Evolutionary conservation across 2,329 filamentous ascomycete species (phyloP).

Genomic region (Aspergillus aculeatus): DNA sequence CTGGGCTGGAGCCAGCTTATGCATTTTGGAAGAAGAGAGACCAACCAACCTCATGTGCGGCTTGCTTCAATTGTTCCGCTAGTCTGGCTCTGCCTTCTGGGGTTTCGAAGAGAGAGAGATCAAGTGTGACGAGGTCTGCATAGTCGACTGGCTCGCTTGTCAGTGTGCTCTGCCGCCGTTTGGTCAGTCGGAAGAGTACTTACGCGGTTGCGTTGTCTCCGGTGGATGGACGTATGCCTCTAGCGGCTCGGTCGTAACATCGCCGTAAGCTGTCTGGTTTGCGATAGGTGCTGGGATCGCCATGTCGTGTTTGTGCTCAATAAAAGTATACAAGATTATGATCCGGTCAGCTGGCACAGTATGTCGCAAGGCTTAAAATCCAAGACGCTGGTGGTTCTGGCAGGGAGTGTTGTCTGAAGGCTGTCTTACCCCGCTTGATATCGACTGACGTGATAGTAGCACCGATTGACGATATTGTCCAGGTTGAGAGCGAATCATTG

Average conservation of each 20-base stretch:
- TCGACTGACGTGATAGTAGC: not conserved
- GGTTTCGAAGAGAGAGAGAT: slow-evolving; percentile 54
- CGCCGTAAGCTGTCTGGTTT: not conserved
- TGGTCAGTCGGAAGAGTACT: not conserved
- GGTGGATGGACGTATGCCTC: not conserved
- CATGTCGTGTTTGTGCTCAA: not conserved
- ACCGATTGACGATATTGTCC: not conserved
- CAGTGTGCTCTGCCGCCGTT: not conserved
- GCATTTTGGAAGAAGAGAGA: not conserved
- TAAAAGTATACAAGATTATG: not conserved
- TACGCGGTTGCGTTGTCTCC: not conserved
- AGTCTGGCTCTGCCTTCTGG: slow-evolving; percentile 55
- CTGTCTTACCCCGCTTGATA: not conserved
- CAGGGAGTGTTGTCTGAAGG: not conserved
- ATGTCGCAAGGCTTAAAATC: not conserved
- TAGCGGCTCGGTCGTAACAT: not conserved
- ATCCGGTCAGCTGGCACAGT: not conserved
- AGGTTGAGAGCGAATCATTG: not conserved
- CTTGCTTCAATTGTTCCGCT: slow-evolving; percentile 54
- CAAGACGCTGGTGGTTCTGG: not conserved
- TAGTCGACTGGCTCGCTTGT: slow-evolving; percentile 16
- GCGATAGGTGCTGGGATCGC: not conserved
- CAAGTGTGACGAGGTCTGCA: slow-evolving; percentile 54
- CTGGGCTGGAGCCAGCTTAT: not conserved
- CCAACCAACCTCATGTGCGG: slow-evolving; percentile 45